Conservation (phyloP, 2,329 filamentous ascomycete species). For the Diaporthe sp. region DNA sequence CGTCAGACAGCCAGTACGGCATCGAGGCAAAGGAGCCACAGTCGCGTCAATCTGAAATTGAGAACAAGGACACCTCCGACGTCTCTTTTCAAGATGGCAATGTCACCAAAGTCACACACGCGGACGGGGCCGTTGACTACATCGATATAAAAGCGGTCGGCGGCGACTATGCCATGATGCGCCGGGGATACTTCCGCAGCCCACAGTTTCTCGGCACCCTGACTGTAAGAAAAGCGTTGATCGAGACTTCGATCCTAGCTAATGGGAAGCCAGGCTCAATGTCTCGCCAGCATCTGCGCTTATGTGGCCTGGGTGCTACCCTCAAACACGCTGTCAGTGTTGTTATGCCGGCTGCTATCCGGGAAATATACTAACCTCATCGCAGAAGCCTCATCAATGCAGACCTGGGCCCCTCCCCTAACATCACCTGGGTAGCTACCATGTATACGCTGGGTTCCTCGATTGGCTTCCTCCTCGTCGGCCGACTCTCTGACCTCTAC, state of each 20-base stretch:
- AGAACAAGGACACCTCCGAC: neutral
- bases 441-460: constrained; percentile 51
- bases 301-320: constrained; percentile 15
- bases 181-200: constrained; percentile 56
- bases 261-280: constrained; percentile 3
- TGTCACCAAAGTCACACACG: constrained; percentile 51
- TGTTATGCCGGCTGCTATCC: neutral
- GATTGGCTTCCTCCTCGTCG: constrained; percentile 56
- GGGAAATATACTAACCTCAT: neutral
- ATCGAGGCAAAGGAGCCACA: neutral
- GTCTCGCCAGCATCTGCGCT: constrained; percentile 20
- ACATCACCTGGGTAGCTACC: constrained; percentile 14
- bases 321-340: neutral
- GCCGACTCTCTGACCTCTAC: constrained; percentile 58
- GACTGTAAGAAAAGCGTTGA: constrained; percentile 41
- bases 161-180: constrained; percentile 56
- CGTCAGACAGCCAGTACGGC: neutral
- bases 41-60: neutral
- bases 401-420: constrained; percentile 6
- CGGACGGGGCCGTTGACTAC: constrained; percentile 58
- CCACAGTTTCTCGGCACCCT: constrained; percentile 58
- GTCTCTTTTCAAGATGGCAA: constrained; percentile 19
- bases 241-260: neutral
- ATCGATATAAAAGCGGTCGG: constrained; percentile 58
- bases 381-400: constrained; percentile 6